Conservation (phyloP, 768 basidiomycete species). For the Lactarius sanguifluus region DNA sequence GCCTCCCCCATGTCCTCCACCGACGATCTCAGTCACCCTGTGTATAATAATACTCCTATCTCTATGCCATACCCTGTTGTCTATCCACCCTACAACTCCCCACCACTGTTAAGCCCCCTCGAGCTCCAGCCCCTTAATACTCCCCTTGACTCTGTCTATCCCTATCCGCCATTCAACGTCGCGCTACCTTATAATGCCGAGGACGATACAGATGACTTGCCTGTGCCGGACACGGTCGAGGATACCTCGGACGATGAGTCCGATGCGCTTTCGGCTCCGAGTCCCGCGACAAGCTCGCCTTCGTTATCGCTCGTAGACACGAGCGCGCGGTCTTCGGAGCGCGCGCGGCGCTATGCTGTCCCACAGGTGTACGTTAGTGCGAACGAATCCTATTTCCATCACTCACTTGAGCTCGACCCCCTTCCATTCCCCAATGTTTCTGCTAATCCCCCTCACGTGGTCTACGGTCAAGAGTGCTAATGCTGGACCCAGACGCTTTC, state of each 20-base stretch:
- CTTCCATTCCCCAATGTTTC: constrained; percentile 64
- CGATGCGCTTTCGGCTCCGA: constrained; percentile 64
- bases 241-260: constrained; percentile 86
- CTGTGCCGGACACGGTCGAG: constrained; percentile 79
- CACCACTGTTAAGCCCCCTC: constrained; percentile 54
- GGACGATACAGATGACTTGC: constrained; percentile 66
- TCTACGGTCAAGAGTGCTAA: constrained; percentile 60
- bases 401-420: constrained; percentile 67
- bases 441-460: constrained; percentile 40
- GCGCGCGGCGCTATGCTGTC: constrained; percentile 45
- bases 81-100: constrained; percentile 62
- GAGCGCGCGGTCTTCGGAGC: constrained; percentile 25
- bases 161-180: constrained; percentile 44
- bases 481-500: constrained; percentile 12
- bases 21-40: constrained; percentile 63
- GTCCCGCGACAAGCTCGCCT: constrained; percentile 49
- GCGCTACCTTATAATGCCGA: constrained; percentile 62
- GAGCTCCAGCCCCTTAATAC: constrained; percentile 46
- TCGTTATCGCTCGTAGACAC: constrained; percentile 51
- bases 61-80: constrained; percentile 60
- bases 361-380: constrained; percentile 62
- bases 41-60: constrained; percentile 49
- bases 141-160: constrained; percentile 37
- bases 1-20: constrained; percentile 75
- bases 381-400: constrained; percentile 55